Evolutionary conservation across 2,329 filamentous ascomycete species (phyloP), one percentile per base, ranked within the genome.

Genomic region (Colletotrichum lentis): DNA sequence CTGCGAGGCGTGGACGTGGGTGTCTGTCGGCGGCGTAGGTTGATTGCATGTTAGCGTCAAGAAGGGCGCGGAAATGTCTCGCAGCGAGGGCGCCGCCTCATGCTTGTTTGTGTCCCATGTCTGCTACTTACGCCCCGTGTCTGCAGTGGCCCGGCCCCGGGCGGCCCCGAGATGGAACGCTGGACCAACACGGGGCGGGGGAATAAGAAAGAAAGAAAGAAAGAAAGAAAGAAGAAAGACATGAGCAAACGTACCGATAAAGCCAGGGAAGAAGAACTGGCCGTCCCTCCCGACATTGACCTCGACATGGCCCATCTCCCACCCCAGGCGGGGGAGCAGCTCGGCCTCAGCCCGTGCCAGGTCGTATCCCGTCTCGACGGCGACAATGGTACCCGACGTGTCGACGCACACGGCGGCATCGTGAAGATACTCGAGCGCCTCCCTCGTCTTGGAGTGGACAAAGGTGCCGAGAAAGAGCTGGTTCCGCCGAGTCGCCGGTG

Each of bases 1-100:
- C 81, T 99, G 96, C 0, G 94, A 88, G 10, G 96, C 96, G 77
- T 99, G 96, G 66, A 97, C 91, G 77, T 99, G 96, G 0, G 96
- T 97, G 78, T 99, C 95, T 95, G 70, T 14, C 6, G 24, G 27
- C 27, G 7, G 27, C 27, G 7, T 10, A 31, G 27, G 7, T 31
- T 31, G 18, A n/a, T 22, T 50, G n/a, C 35, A 7, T 5, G 64
- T 66, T 57, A 59, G 49, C 39, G 8, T 24, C 35, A 12, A 56
- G 12, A 35, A 7, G 14, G 14, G 46, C 22, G 31, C 27, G 54
- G 49, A 24, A 3, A 11, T 47, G 60, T 56, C 43, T 47, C 60
- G 18, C 11, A 14, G 27, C 27, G 27, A 31, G 8, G 27, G 27
- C 7, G 27, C 27, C 7, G 27, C 27, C 27, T 31, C 27, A 31